Percentiles rank a stretch among this genome's conserved stretches.
Conservation (phyloP, 805 yeast genomes). For the Kodamaea laetipori region DNA sequence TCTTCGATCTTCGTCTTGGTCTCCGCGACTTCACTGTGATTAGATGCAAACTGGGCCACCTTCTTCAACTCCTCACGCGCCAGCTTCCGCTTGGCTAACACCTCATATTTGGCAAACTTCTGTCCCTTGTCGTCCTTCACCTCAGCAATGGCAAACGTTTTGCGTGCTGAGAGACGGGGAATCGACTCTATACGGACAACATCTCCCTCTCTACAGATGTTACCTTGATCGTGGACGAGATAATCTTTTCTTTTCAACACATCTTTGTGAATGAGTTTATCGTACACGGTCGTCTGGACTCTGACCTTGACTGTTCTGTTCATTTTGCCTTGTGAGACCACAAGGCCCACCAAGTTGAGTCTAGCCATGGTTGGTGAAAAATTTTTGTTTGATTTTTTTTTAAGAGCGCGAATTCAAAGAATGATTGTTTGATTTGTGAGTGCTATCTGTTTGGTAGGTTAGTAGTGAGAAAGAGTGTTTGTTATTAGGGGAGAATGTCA, state of each 20-base stretch:
- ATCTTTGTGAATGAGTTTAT: conserved; percentile 72
- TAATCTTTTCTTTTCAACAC: conserved; percentile 77
- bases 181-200: conserved; percentile 89
- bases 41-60: conserved; percentile 54
- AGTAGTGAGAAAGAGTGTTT: too few relatives aligned
- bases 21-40: conserved; percentile 32
- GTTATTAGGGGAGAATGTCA: too few relatives aligned
- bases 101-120: conserved; percentile 79
- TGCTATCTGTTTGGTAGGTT: too few relatives aligned
- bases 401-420: too few relatives aligned
- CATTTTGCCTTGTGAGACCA: conserved; percentile 95
- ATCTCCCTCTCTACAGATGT: conserved; percentile 92
- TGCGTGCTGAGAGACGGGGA: conserved; percentile 79
- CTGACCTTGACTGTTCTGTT: conserved; percentile 92
- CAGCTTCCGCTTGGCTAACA: conserved; percentile 69
- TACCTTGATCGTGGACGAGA: conserved; percentile 91
- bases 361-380: conserved; percentile 61
- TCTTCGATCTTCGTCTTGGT: conserved; percentile 40
- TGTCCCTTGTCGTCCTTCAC: conserved; percentile 88
- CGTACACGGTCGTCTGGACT: conserved; percentile 74
- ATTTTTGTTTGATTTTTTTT: conserved; percentile 7
- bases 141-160: conserved; percentile 90
- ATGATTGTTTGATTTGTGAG: too few relatives aligned
- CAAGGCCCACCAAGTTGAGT: conserved; percentile 89
- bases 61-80: conserved; percentile 63